A percentile compares a stretch with the other conserved stretches of the same genome.
Conservation (phyloP, 1,284 basidiomycete genomes). For the Apiotrichum gamsii region DNA sequence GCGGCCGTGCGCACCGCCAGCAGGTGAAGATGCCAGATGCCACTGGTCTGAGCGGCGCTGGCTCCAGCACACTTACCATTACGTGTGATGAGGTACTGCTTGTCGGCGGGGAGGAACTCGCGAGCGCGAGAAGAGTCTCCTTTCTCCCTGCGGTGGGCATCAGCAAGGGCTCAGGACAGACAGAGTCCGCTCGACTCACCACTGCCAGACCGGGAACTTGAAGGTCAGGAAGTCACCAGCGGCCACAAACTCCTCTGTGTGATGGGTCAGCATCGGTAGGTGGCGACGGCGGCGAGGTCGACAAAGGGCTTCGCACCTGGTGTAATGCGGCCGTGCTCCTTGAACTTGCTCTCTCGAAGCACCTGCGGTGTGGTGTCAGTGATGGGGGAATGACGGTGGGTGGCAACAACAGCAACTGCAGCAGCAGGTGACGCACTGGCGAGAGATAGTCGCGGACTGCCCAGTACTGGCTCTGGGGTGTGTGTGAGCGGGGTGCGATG, state of each 20-base stretch:
- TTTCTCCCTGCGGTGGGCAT: conserved; percentile 61
- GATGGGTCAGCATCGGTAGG: conserved; percentile 4
- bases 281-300: background rate
- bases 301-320: conserved; percentile 61
- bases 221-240: conserved; percentile 90
- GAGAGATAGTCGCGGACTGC: conserved; percentile 93
- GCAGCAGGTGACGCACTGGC: conserved; percentile 55
- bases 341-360: conserved; percentile 96
- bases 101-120: conserved; percentile 88
- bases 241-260: conserved; percentile 84
- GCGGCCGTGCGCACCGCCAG: too few relatives aligned
- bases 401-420: conserved; percentile 6
- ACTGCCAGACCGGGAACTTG: conserved; percentile 94
- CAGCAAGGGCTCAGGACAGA: background rate
- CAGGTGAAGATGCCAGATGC: too few relatives aligned
- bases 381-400: background rate
- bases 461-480: conserved; percentile 74
- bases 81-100: conserved; percentile 91
- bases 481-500: conserved; percentile 5
- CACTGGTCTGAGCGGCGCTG: too few relatives aligned
- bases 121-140: conserved; percentile 75
- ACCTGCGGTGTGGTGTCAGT: conserved; percentile 54
- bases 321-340: conserved; percentile 93
- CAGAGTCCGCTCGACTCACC: conserved; percentile 53
- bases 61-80: conserved; percentile 52